A percentile compares a stretch with the other conserved stretches of the same genome.
Evolutionary conservation across 106 monocot species (phyloP).

Genomic region (Dendrobium chrysotoxum): DNA sequence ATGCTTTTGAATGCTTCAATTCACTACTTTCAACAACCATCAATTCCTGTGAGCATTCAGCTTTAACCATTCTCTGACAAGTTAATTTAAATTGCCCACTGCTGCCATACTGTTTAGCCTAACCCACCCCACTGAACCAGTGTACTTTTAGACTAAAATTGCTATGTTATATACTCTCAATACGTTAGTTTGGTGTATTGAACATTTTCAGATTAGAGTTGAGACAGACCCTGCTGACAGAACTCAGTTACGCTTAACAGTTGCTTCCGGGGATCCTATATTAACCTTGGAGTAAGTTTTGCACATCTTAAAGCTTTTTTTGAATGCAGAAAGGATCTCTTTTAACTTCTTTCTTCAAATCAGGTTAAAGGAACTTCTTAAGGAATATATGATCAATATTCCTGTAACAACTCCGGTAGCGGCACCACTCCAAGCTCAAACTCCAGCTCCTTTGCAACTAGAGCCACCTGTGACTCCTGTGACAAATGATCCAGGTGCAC

Average conservation of each 20-base stretch:
- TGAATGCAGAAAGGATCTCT: not conserved
- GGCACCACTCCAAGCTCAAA: constrained; percentile 5
- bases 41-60: not conserved
- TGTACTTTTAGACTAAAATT: too few species aligned
- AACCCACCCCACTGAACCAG: too few species aligned
- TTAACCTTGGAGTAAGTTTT: constrained; percentile 84
- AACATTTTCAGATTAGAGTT: constrained; percentile 57
- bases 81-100: not conserved
- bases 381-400: constrained; percentile 77
- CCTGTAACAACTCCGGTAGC: constrained; percentile 33
- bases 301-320: not conserved
- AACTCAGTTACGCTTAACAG: constrained; percentile 88
- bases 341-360: not conserved
- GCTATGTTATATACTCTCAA: not conserved
- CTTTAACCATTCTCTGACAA: not conserved
- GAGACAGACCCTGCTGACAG: constrained; percentile 96
- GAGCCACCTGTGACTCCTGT: constrained; percentile 29
- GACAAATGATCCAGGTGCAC: constrained; percentile 71
- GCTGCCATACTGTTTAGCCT: too few species aligned
- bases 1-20: too few species aligned
- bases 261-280: constrained; percentile 72
- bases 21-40: not conserved
- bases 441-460: constrained; percentile 30
- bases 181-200: not conserved
- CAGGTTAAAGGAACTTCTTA: constrained; percentile 95